A percentile compares a stretch with the other conserved stretches of the same genome.
Evolutionary conservation across 140 eudicot species (phyloP).

Genomic region (Flaveria floridana): DNA sequence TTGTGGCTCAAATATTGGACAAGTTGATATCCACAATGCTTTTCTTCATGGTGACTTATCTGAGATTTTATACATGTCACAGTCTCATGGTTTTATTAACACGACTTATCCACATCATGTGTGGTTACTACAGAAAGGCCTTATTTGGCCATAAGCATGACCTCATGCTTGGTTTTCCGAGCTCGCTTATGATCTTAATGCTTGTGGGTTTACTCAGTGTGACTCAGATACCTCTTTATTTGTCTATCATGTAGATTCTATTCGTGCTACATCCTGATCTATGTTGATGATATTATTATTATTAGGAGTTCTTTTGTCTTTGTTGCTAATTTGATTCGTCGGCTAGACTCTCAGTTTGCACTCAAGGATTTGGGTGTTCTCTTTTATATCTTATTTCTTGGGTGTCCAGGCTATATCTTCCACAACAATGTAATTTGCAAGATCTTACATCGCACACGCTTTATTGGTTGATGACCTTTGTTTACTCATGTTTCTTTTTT

Average conservation of each 20-base stretch:
- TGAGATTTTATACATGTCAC: neutral
- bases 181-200: neutral
- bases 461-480: neutral
- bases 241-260: too few species aligned
- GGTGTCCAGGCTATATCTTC: neutral
- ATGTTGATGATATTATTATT: neutral
- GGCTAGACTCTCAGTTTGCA: neutral
- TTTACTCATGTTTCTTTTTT: neutral
- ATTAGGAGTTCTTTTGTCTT: neutral
- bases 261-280: neutral
- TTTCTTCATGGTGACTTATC: too few species aligned
- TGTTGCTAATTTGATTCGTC: neutral
- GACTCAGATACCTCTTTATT: neutral
- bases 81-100: neutral
- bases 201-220: neutral
- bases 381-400: neutral
- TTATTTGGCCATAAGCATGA: slow-evolving; percentile 16
- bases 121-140: slow-evolving; percentile 2
- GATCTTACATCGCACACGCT: neutral
- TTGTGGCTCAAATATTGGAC: too few species aligned
- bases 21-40: too few species aligned
- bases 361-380: too few species aligned
- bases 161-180: slow-evolving; percentile 15
- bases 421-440: neutral
- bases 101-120: neutral